Conservation (phyloP, 768 basidiomycete species). For the Mycena crocata region DNA sequence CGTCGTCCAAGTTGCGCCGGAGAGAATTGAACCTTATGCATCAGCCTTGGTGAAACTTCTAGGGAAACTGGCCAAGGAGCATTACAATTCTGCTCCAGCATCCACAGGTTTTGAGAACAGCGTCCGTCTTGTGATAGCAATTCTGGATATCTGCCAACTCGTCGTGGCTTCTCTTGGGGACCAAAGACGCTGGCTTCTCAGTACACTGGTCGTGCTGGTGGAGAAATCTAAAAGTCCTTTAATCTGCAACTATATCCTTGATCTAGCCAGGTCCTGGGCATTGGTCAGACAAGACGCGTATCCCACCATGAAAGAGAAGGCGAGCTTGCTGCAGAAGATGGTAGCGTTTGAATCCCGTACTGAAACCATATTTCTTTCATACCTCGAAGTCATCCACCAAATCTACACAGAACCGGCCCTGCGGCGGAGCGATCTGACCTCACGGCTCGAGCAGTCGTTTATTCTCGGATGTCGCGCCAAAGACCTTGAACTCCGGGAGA, state of each 20-base stretch:
- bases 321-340: slow-evolving; percentile 91
- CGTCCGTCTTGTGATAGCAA: slow-evolving; percentile 76
- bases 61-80: slow-evolving; percentile 88
- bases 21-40: slow-evolving; percentile 86
- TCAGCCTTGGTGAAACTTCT: slow-evolving; percentile 84
- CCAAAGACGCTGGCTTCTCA: slow-evolving; percentile 84
- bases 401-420: slow-evolving; percentile 91
- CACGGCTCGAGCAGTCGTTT: slow-evolving; percentile 93
- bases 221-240: slow-evolving; percentile 88
- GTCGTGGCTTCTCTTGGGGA: slow-evolving; percentile 88
- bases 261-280: slow-evolving; percentile 92
- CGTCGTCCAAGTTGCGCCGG: slow-evolving; percentile 82
- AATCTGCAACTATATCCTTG: slow-evolving; percentile 87
- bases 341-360: slow-evolving; percentile 81
- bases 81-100: slow-evolving; percentile 68
- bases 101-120: slow-evolving; percentile 66
- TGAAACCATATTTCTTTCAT: slow-evolving; percentile 83
- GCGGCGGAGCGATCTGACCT: slow-evolving; percentile 93
- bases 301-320: slow-evolving; percentile 96
- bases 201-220: slow-evolving; percentile 80
- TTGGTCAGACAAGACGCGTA: slow-evolving; percentile 85
- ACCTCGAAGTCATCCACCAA: slow-evolving; percentile 90
- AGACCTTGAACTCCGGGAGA: slow-evolving; percentile 81
- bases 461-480: slow-evolving; percentile 90
- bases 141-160: slow-evolving; percentile 87